Base-by-base conservation (phyloP, 2,329 filamentous ascomycete genomes). In the Fusarium brachygibbosum region DNA sequence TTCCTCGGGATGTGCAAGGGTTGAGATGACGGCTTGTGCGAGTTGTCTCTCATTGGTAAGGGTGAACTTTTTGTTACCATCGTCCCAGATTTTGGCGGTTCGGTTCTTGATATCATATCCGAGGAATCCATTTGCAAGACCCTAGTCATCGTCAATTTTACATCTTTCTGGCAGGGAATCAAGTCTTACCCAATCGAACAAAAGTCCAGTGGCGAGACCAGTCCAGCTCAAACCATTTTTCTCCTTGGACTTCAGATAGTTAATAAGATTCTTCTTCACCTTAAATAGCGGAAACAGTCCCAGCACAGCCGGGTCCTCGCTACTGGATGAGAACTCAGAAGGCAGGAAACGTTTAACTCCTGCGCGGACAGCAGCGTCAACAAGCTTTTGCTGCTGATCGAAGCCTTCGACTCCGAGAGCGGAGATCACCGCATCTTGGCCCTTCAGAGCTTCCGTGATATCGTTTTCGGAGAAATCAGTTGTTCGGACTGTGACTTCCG, bases 191-290 rank as follows among this genome's bases (percentile, higher is more conserved):
- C 55, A 58, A 16, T 58, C 55, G 8, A 58, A 58, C 10, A 58
- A 21, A 2, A 58, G 32, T 0, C 55, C 55, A 17, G 55, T 58
- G 0, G 55, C 55, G 10, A 58, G 16, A 21, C 49, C 55, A 17
- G 55, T 58, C 55, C 55, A 58, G 5, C 19, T 58, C 9, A 55
- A 2, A 5, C 55, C 55, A 16, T 58, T 19, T 2, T 58, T 55
- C 17, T 58, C 55, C 14, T 58, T 58, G 1, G 31, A 31, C 23
- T 38, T 58, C 5, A 58, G 32, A 17, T 58, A 58, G 0, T 58
- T 31, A 8, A 58, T 29, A 9, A 55, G 32, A 8, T 55, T 44
- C 7, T 45, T 58, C 19, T 58, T 58, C 4, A 55, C 38, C 10
- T 45, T 31, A 8, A 58, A 58, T 1, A 58, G 12, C 0, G 55